These are phyloP conservation scores for Penicillium sp. DNA, from an alignment of 2,329 filamentous ascomycete species.

Conservation along the genomic window DNA sequence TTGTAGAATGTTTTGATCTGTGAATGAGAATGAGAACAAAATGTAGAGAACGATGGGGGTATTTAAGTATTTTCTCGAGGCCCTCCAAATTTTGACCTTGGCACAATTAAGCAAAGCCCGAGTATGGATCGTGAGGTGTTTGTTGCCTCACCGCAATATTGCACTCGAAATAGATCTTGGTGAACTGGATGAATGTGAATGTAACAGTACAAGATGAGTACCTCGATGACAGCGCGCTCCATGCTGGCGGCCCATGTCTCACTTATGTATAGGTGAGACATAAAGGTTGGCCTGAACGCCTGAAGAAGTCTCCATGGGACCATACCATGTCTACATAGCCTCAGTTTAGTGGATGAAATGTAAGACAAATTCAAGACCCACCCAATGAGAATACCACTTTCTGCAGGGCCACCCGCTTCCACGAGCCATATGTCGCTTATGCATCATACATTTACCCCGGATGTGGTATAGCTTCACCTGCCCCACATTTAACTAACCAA, in stretches of 20 bases:
- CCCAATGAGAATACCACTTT: conserved; percentile 2
- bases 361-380: conserved; percentile 15
- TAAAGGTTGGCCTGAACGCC: background rate
- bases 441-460: background rate
- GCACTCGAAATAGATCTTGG: background rate
- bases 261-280: conserved; percentile 12
- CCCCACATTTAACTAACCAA: background rate
- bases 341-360: background rate
- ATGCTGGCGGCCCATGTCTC: background rate
- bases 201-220: background rate
- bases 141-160: background rate
- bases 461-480: background rate
- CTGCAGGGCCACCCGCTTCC: background rate
- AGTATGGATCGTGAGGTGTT: background rate
- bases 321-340: background rate
- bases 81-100: background rate
- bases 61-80: conserved; percentile 12
- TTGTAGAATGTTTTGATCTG: background rate
- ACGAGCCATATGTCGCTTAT: conserved; percentile 1
- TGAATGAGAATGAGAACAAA: background rate
- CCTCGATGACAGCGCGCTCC: background rate
- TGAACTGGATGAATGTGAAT: no score
- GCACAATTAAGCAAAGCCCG: background rate
- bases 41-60: background rate
- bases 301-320: background rate